phyloP scores from a whole-genome alignment of 306 rosid species.

The Sicyos edulis region DNA sequence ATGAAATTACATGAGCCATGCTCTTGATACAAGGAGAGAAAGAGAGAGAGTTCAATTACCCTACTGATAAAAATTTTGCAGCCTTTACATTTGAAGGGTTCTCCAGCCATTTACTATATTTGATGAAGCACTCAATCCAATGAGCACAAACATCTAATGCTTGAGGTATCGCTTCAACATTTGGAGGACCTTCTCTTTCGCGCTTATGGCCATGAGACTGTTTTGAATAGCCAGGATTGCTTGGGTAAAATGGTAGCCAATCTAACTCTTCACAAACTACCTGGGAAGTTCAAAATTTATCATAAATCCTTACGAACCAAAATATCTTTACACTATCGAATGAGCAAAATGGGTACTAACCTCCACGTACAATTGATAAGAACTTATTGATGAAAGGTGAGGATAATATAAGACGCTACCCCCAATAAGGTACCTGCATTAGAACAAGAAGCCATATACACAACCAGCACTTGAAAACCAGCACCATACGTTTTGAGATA shows the following conservation, averaged over 20 bases:
- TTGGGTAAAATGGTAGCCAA: slow-evolving; percentile 93
- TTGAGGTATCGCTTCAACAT: slow-evolving; percentile 65
- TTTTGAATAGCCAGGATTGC: slow-evolving; percentile 42
- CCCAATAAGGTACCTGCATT: slow-evolving; percentile 79
- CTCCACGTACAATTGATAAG: slow-evolving; percentile 91
- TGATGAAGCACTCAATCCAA: slow-evolving; percentile 94
- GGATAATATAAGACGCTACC: slow-evolving; percentile 93
- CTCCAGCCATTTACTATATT: slow-evolving; percentile 86
- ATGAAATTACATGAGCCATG: neutral
- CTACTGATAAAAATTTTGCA: slow-evolving; percentile 75
- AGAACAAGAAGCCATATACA: slow-evolving; percentile 29
- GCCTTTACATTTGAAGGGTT: slow-evolving; percentile 89
- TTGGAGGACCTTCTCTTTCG: slow-evolving; percentile 71
- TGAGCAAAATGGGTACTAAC: slow-evolving; percentile 40
- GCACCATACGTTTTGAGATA: slow-evolving; percentile 15
- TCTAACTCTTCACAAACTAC: slow-evolving; percentile 99
- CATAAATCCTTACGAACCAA: slow-evolving; percentile 23
- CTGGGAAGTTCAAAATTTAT: slow-evolving; percentile 38
- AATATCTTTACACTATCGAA: slow-evolving; percentile 13
- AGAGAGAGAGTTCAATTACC: slow-evolving; percentile 48
- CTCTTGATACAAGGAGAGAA: neutral
- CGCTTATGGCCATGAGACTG: slow-evolving; percentile 54
- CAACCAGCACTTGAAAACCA: slow-evolving; percentile 26
- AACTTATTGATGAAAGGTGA: slow-evolving; percentile 95
- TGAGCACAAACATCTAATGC: slow-evolving; percentile 77